Conservation (phyloP, 345 rosid species). For the Eucalyptus grandis region DNA sequence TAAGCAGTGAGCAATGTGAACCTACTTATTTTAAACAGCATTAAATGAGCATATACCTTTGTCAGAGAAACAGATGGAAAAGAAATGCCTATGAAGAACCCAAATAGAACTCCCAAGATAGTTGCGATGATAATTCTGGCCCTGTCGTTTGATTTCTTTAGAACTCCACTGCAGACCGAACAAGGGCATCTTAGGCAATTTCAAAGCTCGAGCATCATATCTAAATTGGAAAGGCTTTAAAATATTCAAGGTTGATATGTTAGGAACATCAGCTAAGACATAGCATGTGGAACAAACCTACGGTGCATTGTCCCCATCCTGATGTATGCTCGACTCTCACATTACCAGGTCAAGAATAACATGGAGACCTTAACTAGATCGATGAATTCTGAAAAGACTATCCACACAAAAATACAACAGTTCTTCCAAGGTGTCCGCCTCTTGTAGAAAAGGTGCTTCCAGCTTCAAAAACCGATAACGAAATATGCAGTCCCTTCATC, state of each 20-base stretch:
- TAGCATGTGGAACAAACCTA: constrained; percentile 27
- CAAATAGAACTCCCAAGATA: constrained; percentile 55
- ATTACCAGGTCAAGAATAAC: not conserved
- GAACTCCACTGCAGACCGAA: constrained; percentile 38
- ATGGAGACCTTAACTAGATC: constrained; percentile 2
- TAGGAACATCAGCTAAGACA: not conserved
- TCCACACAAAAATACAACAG: not conserved
- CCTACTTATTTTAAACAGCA: not conserved
- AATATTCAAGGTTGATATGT: not conserved
- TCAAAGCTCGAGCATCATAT: not conserved
- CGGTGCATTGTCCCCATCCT: constrained; percentile 48
- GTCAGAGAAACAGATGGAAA: constrained; percentile 49
- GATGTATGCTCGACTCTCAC: not conserved
- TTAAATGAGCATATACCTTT: constrained; percentile 31
- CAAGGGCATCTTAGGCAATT: not conserved
- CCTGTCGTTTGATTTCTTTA: constrained; percentile 43
- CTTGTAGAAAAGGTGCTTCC: not conserved
- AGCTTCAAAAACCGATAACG: not conserved
- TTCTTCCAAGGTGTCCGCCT: not conserved
- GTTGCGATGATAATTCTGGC: constrained; percentile 41
- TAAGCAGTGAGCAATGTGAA: not conserved
- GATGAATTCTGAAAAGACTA: constrained; percentile 6
- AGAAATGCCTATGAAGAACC: constrained; percentile 66
- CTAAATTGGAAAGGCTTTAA: not conserved
- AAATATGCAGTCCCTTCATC: not conserved